Base-by-base conservation (phyloP, 148 eudicot genomes). In the Fagopyrum homotropicum region DNA sequence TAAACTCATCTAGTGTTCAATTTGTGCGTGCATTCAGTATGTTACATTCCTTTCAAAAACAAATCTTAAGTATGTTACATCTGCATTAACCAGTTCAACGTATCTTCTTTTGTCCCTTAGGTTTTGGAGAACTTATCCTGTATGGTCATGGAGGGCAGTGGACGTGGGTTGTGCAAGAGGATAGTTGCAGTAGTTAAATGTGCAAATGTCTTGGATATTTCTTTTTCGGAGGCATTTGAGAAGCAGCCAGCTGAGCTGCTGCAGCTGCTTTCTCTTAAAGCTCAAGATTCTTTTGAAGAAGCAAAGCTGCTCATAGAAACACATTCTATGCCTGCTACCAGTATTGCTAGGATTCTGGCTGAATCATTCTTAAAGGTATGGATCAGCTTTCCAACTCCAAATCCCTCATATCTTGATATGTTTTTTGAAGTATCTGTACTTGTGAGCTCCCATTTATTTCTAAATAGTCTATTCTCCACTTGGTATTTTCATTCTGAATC, bases 191-290 rank as follows among this genome's bases (percentile, higher is more conserved):
- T 94, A 75, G 96, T 88, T 63, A 94, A 89, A 83, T 90, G 93
- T 83, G 98, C 98, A 78, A 91, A 90, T 78, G 79, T 90, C 76
- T 83, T 94, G 82, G 97, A 87, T 75, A 73, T 91, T 69, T 78
- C 91, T 72, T 94, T 94, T 78, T 76, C 84, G 45, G 97, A 94
- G 87, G 98, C 98, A 76, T 94, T 87, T 84, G 91, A 85, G 76
- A 91, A 90, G 85, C 89, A 88, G 81, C 97, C 98, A 47, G 82
- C 88, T 77, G 97, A 91, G 77, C 82, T 91, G 73, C 79, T 94
- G 75, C 98, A 94, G 82, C 80, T 94, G 84, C 93, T 94, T 76
- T 89, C 98, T 83, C 98, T 94, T 75, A 94, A 91, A 86, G 98
- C 97, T 29, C 98, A 94, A 83, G 98, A 94, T 79, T 94, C 98